Evolutionary conservation across 2,329 filamentous ascomycete species (phyloP), one percentile per base, ranked within the genome.

Genomic region (Colletotrichum tamarilloi): DNA sequence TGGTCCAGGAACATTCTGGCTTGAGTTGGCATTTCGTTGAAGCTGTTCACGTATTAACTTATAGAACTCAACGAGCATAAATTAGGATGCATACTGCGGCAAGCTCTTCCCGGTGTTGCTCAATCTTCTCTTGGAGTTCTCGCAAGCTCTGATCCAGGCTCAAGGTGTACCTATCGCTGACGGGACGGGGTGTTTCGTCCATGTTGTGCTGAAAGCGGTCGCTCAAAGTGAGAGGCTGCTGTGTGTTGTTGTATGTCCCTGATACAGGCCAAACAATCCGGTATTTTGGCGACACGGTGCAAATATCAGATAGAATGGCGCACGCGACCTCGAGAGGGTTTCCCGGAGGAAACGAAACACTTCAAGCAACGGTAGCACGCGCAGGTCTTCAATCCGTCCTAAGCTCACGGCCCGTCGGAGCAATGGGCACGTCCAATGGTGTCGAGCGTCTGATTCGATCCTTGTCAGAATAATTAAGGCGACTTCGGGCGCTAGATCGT

Each of bases 61-160:
- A 5, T 22, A 53, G n/a, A n/a, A 30, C 19, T 26, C 57, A n/a
- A 11, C 12, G 16, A 32, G 26, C 32, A 28, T 53, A 22, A 24
- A 63, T 75, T 5, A 11, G 11, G n/a, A 5, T 16, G 26, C 66
- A 56, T 71, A 75, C 74, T n/a, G 46, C 19, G 46, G 74, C 80
- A 22, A 92, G 80, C 65, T 85, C 82, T 65, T 81, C 80, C 77
- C 91, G 87, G 74, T 90, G 86, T 77, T 91, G 86, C 68, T 84
- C 83, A 35, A 92, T 86, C 77, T 85, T 85, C 19, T 82, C 84
- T 79, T 93, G 90, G 1, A 96, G 88, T 78, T 93, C 91, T 74
- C 87, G 88, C 57, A 95, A 78, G 2, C 93, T 94, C 67, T 89
- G 87, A 70, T 94, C 89, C 57, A 96, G 84, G 77, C 88, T 90